phyloP scores from a whole-genome alignment of 1,284 basidiomycete genomes.

The Trichosporon faecale region DNA sequence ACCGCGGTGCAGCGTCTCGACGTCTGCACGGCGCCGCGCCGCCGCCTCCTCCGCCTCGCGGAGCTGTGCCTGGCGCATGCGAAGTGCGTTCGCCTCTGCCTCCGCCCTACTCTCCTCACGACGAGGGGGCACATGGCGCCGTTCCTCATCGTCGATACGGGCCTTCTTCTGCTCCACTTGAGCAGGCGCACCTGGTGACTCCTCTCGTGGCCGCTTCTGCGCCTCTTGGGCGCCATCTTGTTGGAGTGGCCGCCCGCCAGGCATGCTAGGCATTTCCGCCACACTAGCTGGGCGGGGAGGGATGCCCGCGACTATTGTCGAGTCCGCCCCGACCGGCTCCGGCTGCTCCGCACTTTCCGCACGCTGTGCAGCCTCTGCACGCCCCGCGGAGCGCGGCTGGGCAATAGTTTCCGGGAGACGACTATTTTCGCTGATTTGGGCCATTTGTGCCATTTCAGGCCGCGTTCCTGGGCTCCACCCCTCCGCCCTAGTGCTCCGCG shows the following conservation, averaged over 20 bases:
- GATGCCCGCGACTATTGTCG: neutral
- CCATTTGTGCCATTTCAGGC: no score
- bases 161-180: neutral
- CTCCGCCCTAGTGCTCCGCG: neutral
- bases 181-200: neutral
- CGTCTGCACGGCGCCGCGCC: neutral
- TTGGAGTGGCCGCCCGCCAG: neutral
- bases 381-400: neutral
- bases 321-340: neutral
- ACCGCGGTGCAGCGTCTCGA: neutral
- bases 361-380: neutral
- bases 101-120: neutral
- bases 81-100: neutral
- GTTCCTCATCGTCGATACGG: neutral
- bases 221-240: neutral
- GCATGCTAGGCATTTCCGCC: neutral
- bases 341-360: neutral
- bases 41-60: neutral
- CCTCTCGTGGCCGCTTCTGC: neutral
- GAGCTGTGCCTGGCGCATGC: constrained; percentile 3
- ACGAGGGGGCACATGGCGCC: neutral
- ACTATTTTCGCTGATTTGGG: neutral
- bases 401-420: neutral
- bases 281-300: neutral
- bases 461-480: neutral